Evolutionary conservation across 768 basidiomycete genomes (phyloP).

Genomic region (Suillus clintonianus): DNA sequence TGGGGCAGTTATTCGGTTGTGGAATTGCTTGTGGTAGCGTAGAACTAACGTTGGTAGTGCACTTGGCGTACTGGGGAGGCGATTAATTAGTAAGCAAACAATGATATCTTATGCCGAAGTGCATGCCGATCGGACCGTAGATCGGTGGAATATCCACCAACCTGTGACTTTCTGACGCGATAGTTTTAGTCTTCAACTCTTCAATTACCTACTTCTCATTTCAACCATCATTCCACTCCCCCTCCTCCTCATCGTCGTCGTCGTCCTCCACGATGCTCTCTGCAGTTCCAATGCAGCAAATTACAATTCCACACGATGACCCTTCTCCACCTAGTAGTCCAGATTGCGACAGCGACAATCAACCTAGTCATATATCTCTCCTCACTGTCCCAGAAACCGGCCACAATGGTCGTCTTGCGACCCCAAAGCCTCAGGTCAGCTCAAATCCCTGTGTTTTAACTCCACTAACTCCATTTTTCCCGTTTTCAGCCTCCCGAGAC

Average conservation of each 20-base stretch:
- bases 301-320: conserved; percentile 13
- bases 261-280: conserved; percentile 33
- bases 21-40: no score
- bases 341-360: neutral
- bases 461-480: conserved; percentile 11
- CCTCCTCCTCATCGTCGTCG: conserved; percentile 8
- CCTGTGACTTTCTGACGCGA: neutral
- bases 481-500: neutral
- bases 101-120: neutral
- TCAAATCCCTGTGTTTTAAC: neutral
- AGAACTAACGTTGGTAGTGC: no score
- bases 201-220: neutral
- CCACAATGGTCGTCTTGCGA: conserved; percentile 11
- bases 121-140: conserved; percentile 12
- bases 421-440: neutral
- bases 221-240: neutral
- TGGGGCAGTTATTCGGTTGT: no score
- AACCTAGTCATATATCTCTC: neutral
- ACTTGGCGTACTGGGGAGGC: neutral
- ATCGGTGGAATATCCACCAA: neutral
- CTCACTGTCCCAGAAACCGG: conserved; percentile 5
- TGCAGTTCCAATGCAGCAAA: conserved; percentile 37
- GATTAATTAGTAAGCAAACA: neutral
- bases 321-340: neutral
- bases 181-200: conserved; percentile 4